A percentile compares a stretch with the other conserved stretches of the same genome.
These are phyloP conservation scores for Penicillium occitanis DNA, from an alignment of 2,329 filamentous ascomycete species.

Conservation along the genomic window DNA sequence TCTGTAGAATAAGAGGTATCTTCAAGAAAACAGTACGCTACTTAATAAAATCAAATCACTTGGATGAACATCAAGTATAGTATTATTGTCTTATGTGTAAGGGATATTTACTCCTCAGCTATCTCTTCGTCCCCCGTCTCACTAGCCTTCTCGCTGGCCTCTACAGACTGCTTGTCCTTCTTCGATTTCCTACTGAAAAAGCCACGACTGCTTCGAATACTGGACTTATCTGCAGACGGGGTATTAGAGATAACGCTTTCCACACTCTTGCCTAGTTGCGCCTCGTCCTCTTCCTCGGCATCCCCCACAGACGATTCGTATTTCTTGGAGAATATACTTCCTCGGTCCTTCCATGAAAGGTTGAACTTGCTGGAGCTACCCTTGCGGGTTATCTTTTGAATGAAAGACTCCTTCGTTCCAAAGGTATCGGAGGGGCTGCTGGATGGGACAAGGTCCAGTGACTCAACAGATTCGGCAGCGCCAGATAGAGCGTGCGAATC, in stretches of 20 bases:
- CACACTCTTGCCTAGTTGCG: slow-evolving; percentile 45
- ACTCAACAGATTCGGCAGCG: slow-evolving; percentile 49
- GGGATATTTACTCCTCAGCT: slow-evolving; percentile 24
- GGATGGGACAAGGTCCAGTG: slow-evolving; percentile 48
- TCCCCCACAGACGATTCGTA: slow-evolving; percentile 46
- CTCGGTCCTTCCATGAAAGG: slow-evolving; percentile 52
- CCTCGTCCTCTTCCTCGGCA: slow-evolving; percentile 47
- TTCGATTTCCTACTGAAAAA: slow-evolving; percentile 51
- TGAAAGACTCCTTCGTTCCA: slow-evolving; percentile 50
- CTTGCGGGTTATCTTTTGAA: slow-evolving; percentile 54
- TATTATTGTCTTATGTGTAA: slow-evolving; percentile 7
- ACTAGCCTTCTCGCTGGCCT: slow-evolving; percentile 46
- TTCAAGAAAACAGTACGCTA: background rate
- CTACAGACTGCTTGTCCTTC: slow-evolving; percentile 44
- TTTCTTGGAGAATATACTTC: slow-evolving; percentile 49
- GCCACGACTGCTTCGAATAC: slow-evolving; percentile 43
- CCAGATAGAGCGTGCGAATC: slow-evolving; percentile 48
- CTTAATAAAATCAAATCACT: background rate
- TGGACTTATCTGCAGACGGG: slow-evolving; percentile 45
- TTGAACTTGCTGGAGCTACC: slow-evolving; percentile 53
- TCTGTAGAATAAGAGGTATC: background rate
- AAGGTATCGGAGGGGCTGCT: slow-evolving; percentile 42
- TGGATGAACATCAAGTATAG: background rate
- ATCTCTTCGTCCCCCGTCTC: slow-evolving; percentile 46
- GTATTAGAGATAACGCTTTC: slow-evolving; percentile 44